Evolutionary conservation across 345 rosid species (phyloP), one percentile per base, ranked within the genome.

Genomic region (Firmiana major): DNA sequence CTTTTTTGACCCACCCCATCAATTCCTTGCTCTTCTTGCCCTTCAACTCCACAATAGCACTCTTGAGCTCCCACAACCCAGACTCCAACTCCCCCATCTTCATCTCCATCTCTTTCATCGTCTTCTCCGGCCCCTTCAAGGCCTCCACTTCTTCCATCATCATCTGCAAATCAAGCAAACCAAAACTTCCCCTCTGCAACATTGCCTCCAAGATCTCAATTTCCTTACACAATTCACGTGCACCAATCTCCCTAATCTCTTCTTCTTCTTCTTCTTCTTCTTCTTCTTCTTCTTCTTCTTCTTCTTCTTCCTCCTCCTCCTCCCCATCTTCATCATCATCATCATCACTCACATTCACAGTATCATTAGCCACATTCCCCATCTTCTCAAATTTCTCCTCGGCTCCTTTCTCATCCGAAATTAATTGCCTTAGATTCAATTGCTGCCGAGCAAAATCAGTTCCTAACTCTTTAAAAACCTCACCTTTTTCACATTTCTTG

Each of bases 11-110:
- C 59, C 74, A 31, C 31, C 3, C 43, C 60, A 17, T 71, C 45
- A 51, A 71, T 51, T 71, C 75, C 62, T 51, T 71, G 45, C 10
- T 71, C 38, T 71, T 71, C 60, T 51, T 71, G 26, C 60, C 59
- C 22, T 71, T 71, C 42, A 71, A 71, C 45, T 53, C 75, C 58
- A 71, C 19, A 71, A 71, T 71, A 36, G 75, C 75, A 38, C 6
- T 31, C 62, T 51, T 51, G 15, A 71, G 45, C 45, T 71, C 75
- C 24, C 26, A 19, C 42, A 51, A 51, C 16, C 57, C 45, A 40
- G 62, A 12, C 64, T 60, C 64, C 38, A 60, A 11, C 38, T 60
- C 26, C 38, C 17, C 64, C 64, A 60, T 60, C 38, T 60, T 60
- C 64, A 60, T 2, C 38, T 60, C 64, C 38, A 26, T 60, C 38